Conservation (phyloP, 306 rosid genomes). For the Citrullus colocynthis region DNA sequence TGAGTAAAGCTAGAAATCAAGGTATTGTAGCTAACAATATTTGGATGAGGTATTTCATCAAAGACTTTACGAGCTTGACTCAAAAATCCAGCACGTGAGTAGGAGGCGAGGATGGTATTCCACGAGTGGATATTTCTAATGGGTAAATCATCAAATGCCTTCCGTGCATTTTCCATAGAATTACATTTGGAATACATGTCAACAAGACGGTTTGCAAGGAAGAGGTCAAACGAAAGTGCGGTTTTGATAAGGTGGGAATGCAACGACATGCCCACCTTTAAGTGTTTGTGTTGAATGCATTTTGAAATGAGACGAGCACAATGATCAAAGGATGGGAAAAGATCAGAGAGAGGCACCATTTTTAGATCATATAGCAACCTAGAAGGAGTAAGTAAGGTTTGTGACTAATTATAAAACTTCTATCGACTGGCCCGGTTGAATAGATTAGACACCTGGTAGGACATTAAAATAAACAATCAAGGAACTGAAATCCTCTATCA, state of each 20-base stretch:
- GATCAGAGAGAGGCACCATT: neutral
- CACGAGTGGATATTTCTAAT: slow-evolving; percentile 36
- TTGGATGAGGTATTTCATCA: slow-evolving; percentile 32
- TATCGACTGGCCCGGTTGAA: neutral
- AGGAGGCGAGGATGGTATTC: slow-evolving; percentile 33
- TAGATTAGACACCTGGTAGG: neutral
- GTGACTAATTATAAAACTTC: neutral
- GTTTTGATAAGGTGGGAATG: slow-evolving; percentile 43
- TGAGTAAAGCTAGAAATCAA: slow-evolving; percentile 28
- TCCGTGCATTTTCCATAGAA: slow-evolving; percentile 21
- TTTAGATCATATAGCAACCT: neutral
- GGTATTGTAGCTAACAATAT: slow-evolving; percentile 43
- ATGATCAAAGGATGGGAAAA: slow-evolving; percentile 12
- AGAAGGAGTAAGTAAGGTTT: neutral
- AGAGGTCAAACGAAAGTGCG: slow-evolving; percentile 28
- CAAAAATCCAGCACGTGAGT: slow-evolving; percentile 21
- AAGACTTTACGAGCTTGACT: slow-evolving; percentile 23
- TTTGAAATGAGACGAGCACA: slow-evolving; percentile 23
- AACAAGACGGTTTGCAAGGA: slow-evolving; percentile 34
- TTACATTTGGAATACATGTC: slow-evolving; percentile 42
- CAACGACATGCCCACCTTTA: slow-evolving; percentile 28
- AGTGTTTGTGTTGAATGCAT: slow-evolving; percentile 21
- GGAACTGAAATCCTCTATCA: neutral
- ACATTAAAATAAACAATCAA: neutral
- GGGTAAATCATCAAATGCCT: slow-evolving; percentile 36